Conservation (phyloP, 1,284 basidiomycete genomes). For the Mycosarcoma mackinlayi region DNA sequence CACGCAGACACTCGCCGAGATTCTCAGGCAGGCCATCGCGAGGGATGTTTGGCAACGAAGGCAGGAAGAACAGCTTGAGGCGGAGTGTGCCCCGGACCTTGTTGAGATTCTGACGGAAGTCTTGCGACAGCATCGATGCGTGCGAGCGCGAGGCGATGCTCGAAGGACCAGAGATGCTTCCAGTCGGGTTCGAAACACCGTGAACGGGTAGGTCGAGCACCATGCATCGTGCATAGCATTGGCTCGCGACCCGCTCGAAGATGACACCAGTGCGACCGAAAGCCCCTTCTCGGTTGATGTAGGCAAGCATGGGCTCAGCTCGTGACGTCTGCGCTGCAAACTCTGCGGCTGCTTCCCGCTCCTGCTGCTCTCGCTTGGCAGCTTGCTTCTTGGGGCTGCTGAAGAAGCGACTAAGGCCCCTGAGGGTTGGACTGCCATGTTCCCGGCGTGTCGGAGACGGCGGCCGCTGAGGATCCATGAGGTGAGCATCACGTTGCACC, state of each 20-base stretch:
- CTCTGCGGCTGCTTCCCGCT: constrained; percentile 40
- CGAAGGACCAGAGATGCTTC: constrained; percentile 44
- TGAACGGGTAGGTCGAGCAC: constrained; percentile 62
- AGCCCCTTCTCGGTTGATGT: constrained; percentile 60
- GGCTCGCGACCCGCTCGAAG: constrained; percentile 55
- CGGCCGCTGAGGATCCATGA: constrained; percentile 43
- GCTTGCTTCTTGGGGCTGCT: constrained; percentile 60
- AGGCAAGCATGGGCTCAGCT: constrained; percentile 58
- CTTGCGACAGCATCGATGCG: constrained; percentile 30
- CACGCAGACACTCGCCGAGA: constrained; percentile 89
- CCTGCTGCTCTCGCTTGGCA: constrained; percentile 50
- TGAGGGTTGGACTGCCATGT: constrained; percentile 52
- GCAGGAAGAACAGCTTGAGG: constrained; percentile 78
- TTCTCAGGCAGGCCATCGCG: constrained; percentile 84
- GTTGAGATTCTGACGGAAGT: constrained; percentile 53
- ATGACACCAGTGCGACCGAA: constrained; percentile 59
- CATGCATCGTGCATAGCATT: constrained; percentile 55
- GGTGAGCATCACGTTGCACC: constrained; percentile 59
- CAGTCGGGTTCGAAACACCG: constrained; percentile 50
- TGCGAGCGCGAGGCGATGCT: constrained; percentile 44
- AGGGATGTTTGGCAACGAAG: constrained; percentile 83
- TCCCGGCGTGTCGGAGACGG: constrained; percentile 44
- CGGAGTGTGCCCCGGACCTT: constrained; percentile 61
- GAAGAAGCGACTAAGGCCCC: constrained; percentile 59
- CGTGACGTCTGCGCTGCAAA: constrained; percentile 34